phyloP scores from a whole-genome alignment of 2,329 filamentous ascomycete species.

The Ceratocystiopsis minuta region DNA sequence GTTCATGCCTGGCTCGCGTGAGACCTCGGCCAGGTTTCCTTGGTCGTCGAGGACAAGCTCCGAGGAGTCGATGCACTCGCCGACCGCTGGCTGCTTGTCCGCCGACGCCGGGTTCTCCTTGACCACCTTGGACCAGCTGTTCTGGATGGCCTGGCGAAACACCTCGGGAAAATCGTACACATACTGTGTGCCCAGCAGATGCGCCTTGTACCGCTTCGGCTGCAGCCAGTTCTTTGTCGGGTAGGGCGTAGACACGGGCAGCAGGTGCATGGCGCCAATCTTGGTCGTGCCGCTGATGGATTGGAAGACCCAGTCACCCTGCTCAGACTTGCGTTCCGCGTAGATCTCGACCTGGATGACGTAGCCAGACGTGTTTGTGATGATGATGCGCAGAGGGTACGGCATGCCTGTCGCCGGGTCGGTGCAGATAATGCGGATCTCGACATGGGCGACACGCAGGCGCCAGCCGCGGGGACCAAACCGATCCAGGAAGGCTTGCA shows the following conservation, averaged over 20 bases:
- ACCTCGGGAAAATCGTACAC: conserved; percentile 99
- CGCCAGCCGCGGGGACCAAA: conserved; percentile 93
- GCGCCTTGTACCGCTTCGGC: conserved; percentile 98
- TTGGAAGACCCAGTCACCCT: conserved; percentile 96
- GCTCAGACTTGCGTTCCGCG: conserved; percentile 92
- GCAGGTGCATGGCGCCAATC: conserved; percentile 86
- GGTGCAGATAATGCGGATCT: conserved; percentile 97
- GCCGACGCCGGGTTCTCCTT: conserved; percentile 56
- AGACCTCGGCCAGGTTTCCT: conserved; percentile 81
- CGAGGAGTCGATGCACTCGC: conserved; percentile 83
- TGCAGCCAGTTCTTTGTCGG: conserved; percentile 97
- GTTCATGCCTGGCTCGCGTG: conserved; percentile 89
- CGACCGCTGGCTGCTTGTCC: conserved; percentile 65
- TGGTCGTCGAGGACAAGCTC: conserved; percentile 91
- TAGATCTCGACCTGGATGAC: conserved; percentile 97
- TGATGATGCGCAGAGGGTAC: conserved; percentile 85
- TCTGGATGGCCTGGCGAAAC: conserved; percentile 94
- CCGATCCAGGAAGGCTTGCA: conserved; percentile 88
- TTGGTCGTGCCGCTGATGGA: conserved; percentile 90
- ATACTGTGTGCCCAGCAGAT: conserved; percentile 97
- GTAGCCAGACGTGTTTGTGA: conserved; percentile 96
- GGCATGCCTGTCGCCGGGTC: conserved; percentile 68
- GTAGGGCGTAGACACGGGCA: conserved; percentile 81
- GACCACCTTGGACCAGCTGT: conserved; percentile 68
- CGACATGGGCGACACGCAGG: conserved; percentile 86